Base-by-base conservation (phyloP, 768 basidiomycete genomes). In the Lentinula guzmanii region DNA sequence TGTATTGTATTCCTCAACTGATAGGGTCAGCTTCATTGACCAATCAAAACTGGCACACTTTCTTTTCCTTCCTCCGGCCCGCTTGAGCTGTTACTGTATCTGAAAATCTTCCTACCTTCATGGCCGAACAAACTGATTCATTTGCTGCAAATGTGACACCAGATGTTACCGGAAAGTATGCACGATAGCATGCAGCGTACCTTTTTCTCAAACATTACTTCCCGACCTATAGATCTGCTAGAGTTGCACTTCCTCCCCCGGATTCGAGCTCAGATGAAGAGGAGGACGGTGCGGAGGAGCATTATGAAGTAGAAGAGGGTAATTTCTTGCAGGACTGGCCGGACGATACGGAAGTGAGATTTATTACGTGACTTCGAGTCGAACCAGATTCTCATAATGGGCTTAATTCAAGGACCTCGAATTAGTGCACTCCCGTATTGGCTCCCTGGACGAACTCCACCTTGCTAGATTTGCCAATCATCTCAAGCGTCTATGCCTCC, bases 271-370 rank as follows among this genome's bases (percentile, higher is more conserved):
- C 81, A 13, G 79, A 82, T 1, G 67, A 71, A 6, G 80, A 80
- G 35, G 80, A 79, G 4, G 70, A 69, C 7, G 37, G 37, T 3
- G 72, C 68, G 24, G 70, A 71, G 6, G 75, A 79, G 64, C 74
- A 73, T 54, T 75, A 76, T 58, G 85, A 82, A 42, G 82, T 71
- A 24, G 78, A 85, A 28, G 84, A 86, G 52, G 85, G 81, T 2
- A 86, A 95, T 69, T 84, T 89, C 10, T 75, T 96, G 21, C 85
- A 78, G 54, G 87, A 87, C 65, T 87, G 90, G 64, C 92, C 94
- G 1, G 91, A 93, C 62, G 88, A 95, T 39, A 90, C 90, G 1
- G 86, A 93, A 72, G 94, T 92, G 66, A 65, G 9, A 43, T n/a
- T 33, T 37, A 21, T 59, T 11, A 13, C 51, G 34, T 52, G 35